A percentile compares a stretch with the other conserved stretches of the same genome.
Evolutionary conservation across 176 grass and related monocot species (phyloP).

Genomic region (Calamus simplicifolius): DNA sequence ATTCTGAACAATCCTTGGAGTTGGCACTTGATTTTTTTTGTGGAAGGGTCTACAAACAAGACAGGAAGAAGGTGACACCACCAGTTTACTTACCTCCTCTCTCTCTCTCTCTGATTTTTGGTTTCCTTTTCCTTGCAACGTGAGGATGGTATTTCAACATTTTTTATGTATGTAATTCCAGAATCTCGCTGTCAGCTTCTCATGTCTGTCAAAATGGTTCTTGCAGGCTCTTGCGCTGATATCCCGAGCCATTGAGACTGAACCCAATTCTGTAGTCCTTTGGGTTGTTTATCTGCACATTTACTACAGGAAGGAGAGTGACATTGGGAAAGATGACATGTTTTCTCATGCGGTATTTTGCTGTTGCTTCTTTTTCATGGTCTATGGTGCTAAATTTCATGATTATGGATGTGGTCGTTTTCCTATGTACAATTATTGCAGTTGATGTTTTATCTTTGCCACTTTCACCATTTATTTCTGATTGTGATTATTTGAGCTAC

Average conservation of each 20-base stretch:
- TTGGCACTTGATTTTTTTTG: conserved; percentile 55
- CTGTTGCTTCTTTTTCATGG: neutral
- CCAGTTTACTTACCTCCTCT: no score
- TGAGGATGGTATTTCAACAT: conserved; percentile 3
- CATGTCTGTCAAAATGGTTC: conserved; percentile 18
- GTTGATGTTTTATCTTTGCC: no score
- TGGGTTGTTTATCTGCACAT: conserved; percentile 98
- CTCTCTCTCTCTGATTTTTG: no score
- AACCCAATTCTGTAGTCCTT: conserved; percentile 60
- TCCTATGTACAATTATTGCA: no score
- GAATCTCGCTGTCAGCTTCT: neutral
- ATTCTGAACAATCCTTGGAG: conserved; percentile 74
- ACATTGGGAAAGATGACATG: conserved; percentile 91
- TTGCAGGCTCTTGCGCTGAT: conserved; percentile 75
- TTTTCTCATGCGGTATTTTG: conserved; percentile 83
- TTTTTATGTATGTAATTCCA: neutral
- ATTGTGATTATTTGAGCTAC: no score
- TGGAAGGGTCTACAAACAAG: conserved; percentile 51
- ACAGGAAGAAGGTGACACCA: conserved; percentile 64
- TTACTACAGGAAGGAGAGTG: conserved; percentile 84
- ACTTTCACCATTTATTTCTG: no score
- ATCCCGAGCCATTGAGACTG: conserved; percentile 68
- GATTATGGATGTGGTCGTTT: no score
- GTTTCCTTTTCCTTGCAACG: conserved; percentile 2
- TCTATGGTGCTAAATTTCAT: no score